These are phyloP conservation scores for Didymella arachidicola DNA, from an alignment of 2,329 filamentous ascomycete genomes.

Conservation along the genomic window DNA sequence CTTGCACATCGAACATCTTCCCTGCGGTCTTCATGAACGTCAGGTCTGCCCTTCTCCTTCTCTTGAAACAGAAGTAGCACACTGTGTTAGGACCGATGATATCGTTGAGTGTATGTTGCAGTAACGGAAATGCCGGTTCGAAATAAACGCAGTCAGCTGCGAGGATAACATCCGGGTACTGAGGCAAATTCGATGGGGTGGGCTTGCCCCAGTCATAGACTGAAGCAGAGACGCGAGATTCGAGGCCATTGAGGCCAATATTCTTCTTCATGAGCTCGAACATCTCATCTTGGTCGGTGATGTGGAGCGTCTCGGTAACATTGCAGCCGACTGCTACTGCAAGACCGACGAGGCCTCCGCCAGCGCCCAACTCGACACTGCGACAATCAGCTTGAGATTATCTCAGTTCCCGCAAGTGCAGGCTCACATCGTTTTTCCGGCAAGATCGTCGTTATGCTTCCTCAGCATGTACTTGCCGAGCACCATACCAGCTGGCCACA, in stretches of 20 bases:
- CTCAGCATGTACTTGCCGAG: conserved; percentile 85
- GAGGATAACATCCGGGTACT: conserved; percentile 80
- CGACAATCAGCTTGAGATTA: conserved; percentile 21
- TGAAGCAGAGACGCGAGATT: conserved; percentile 67
- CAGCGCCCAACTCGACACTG: conserved; percentile 90
- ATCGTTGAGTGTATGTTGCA: conserved; percentile 78
- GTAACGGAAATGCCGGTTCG: conserved; percentile 89
- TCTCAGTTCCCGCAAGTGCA: not conserved
- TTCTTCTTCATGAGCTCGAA: conserved; percentile 85
- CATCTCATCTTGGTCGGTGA: conserved; percentile 92
- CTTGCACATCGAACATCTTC: conserved; percentile 58
- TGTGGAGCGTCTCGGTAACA: conserved; percentile 68
- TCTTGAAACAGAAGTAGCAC: conserved; percentile 95
- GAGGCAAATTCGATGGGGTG: conserved; percentile 52
- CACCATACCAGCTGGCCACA: conserved; percentile 94
- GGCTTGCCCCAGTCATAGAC: conserved; percentile 79
- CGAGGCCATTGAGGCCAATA: conserved; percentile 78
- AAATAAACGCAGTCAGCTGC: conserved; percentile 98
- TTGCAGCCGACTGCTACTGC: conserved; percentile 64
- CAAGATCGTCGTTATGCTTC: conserved; percentile 70
- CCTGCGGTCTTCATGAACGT: conserved; percentile 60
- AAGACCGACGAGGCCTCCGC: conserved; percentile 82
- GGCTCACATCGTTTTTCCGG: conserved; percentile 75
- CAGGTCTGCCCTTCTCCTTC: conserved; percentile 74
- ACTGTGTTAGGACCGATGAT: conserved; percentile 71